Evolutionary conservation across 2,329 filamentous ascomycete genomes (phyloP), one percentile per base, ranked within the genome.

Genomic region (Gaeumannomyces sp.): DNA sequence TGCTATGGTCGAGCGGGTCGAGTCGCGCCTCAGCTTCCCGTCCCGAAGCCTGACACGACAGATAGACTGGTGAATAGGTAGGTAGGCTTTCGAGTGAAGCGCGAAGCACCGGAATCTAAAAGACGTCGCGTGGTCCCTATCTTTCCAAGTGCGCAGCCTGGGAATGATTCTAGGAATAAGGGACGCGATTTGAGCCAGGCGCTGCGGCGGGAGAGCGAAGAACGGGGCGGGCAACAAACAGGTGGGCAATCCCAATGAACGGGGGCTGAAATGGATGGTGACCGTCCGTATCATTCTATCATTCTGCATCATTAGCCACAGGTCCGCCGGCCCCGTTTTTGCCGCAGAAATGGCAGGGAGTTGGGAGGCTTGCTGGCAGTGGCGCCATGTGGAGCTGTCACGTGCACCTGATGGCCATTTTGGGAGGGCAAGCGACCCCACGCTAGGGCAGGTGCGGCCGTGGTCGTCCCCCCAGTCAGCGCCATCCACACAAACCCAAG

Each of bases 401-500:
- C 45, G 45, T 53, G 45, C 45, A 25, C 22, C 0, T 5, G 3
- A 10, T n/a, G 22, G 4, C 57, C 57, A 25, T 16, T 59, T 59
- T 16, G 27, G 57, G 2, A 59, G 57, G 57, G 57, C 57, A 59
- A 59, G 57, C 31, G 59, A 31, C 59, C 59, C 59, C 59, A 60
- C 59, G 59, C 59, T 60, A 60, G 59, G 59, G 59, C 59, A 35
- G 57, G 57, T 31, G 25, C 22, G 59, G 59, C 16, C 27, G 59
- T 4, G 11, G n/a, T 16, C 14, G 13, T 28, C 57, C 57, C 25
- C 57, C 29, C 57, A 59, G 57, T 28, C 27, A 31, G 27, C 16
- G 29, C 28, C 59, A 31, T n/a, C 59, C 59, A 60, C 59, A 60
- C 59, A 60, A 60, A 60, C 29, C 59, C 38, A 38, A 60, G 27